A percentile compares a stretch with the other conserved stretches of the same genome.
phyloP scores from a whole-genome alignment of 176 grass and related monocot genomes.

The Paspalum vaginatum region DNA sequence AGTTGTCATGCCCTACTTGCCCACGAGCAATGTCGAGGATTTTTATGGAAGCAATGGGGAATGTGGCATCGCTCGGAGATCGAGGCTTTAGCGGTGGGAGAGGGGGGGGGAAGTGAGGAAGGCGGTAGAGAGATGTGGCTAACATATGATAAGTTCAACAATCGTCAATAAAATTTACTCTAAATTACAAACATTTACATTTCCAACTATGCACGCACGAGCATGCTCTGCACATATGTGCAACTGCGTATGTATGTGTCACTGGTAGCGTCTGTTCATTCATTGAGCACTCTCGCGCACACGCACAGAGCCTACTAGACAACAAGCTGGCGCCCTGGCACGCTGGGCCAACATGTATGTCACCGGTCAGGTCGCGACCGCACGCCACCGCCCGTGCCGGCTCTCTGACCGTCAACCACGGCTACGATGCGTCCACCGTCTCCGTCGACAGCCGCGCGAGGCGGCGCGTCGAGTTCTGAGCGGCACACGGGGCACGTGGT shows the following conservation, averaged over 20 bases:
- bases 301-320: no score
- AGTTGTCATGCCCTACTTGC: no score
- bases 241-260: background rate
- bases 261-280: background rate
- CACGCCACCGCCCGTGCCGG: background rate
- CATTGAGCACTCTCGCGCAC: background rate
- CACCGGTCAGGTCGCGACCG: no score
- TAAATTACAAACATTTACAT: background rate
- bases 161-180: no score
- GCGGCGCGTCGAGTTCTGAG: slow-evolving; percentile 35
- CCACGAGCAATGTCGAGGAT: no score
- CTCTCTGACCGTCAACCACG: background rate
- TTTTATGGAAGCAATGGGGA: no score
- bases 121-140: no score
- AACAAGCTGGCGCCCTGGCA: background rate
- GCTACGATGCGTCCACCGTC: background rate
- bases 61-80: no score
- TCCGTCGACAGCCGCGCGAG: background rate
- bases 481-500: slow-evolving; percentile 72
- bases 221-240: background rate
- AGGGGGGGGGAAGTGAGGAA: no score
- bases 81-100: no score
- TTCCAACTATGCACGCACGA: background rate
- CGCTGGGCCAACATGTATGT: background rate
- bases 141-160: no score